Base-by-base conservation (phyloP, 2,329 filamentous ascomycete genomes). In the Arthrobotrys iridis region DNA sequence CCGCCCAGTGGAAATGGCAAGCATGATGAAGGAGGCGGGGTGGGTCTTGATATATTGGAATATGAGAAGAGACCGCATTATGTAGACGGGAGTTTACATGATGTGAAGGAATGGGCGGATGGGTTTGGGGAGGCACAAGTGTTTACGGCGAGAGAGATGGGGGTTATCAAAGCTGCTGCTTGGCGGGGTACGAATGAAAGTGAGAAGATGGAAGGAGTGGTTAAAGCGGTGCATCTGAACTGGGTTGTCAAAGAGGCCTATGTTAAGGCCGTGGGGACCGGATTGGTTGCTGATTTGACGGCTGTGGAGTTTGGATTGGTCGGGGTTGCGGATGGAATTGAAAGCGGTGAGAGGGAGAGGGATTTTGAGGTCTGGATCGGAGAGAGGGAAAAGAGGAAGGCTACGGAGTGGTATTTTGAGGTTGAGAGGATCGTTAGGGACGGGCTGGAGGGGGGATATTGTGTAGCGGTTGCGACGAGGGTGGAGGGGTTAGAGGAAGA, bases 211-310 rank as follows among this genome's bases (percentile, higher is more conserved):
- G 40, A 40, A 18, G 71, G 55, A 40, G 48, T 70, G 8, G 75
- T 79, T 5, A 77, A 72, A 55, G 66, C 63, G 64, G 35, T 80
- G 35, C 78, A 78, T 33, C 65, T 79, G 50, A 66, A 77, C 58
- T 80, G 79, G 79, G 74, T 73, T 15, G 13, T 79, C 35, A 80
- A 80, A 55, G 79, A 80, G 43, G 79, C 79, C 24, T 80, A 79
- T 63, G 78, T 78, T 35, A 80, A 80, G 65, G 79, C 79, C 35
- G 65, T 78, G 6, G 79, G 79, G 8, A 78, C 78, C 1, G 79
- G 79, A 11, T 50, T 80, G 33, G 78, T 79, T 20, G 77, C 73
- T 24, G 75, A 80, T 41, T 57, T 80, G 8, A 68, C 70, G 52
- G 71, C 58, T 30, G 73, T 80, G n/a, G 78, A 80, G 45, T 79